These are phyloP conservation scores for Pseudopyricularia cyperi DNA, from an alignment of 2,329 filamentous ascomycete genomes.

Conservation along the genomic window DNA sequence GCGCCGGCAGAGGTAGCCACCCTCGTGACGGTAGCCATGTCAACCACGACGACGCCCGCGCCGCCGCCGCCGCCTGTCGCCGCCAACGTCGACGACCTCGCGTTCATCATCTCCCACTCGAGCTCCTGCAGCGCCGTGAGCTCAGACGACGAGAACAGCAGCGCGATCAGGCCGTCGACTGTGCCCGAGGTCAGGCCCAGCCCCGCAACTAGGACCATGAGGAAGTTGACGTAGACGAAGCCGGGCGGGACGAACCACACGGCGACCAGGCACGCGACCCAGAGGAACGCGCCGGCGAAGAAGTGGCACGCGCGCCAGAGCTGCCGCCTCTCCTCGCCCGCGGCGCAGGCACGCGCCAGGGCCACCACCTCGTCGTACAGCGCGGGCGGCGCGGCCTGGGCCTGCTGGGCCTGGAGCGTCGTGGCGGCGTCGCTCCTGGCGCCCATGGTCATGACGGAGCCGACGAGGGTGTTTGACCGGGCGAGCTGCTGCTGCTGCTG, in stretches of 20 bases:
- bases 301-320: slow-evolving; percentile 65
- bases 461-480: slow-evolving; percentile 5
- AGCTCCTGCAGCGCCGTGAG: slow-evolving; percentile 78
- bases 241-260: slow-evolving; percentile 73
- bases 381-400: slow-evolving; percentile 6
- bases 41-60: neutral
- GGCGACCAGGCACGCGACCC: slow-evolving; percentile 62
- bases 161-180: slow-evolving; percentile 72
- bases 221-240: slow-evolving; percentile 55
- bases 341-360: slow-evolving; percentile 54
- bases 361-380: slow-evolving; percentile 55
- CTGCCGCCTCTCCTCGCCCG: slow-evolving; percentile 60
- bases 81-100: slow-evolving; percentile 31
- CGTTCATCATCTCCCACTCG: slow-evolving; percentile 78
- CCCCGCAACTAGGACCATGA: slow-evolving; percentile 69
- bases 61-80: too few relatives aligned
- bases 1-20: neutral
- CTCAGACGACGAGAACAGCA: slow-evolving; percentile 78
- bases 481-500: slow-evolving; percentile 10
- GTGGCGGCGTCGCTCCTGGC: neutral
- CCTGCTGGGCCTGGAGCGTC: neutral
- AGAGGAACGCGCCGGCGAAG: slow-evolving; percentile 48
- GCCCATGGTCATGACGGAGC: slow-evolving; percentile 8
- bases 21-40: slow-evolving; percentile 13
- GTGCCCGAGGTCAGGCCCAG: slow-evolving; percentile 64